Conservation (phyloP, 352 stramenopile genomes). For the Phytophthora multivora region DNA sequence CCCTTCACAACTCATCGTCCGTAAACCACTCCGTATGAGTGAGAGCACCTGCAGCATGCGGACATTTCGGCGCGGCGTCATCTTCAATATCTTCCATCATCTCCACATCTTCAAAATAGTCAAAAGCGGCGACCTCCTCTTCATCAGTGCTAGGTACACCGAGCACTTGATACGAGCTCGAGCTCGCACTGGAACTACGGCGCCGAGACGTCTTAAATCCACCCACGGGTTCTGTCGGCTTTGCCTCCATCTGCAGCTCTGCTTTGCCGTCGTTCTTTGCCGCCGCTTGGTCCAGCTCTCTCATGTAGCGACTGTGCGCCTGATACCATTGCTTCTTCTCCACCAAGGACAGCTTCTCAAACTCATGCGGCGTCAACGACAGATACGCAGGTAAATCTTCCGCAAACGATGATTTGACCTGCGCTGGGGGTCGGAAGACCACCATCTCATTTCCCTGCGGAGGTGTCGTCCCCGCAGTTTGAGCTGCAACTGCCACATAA, state of each 20-base stretch:
- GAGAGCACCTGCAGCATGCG: slow-evolving; percentile 44
- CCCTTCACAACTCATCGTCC: slow-evolving; percentile 34
- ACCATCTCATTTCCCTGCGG: slow-evolving; percentile 44
- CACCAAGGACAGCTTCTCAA: slow-evolving; percentile 43
- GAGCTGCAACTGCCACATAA: slow-evolving; percentile 50
- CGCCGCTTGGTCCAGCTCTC: slow-evolving; percentile 25
- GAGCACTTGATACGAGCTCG: slow-evolving; percentile 42
- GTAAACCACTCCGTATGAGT: slow-evolving; percentile 60
- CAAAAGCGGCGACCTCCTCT: slow-evolving; percentile 23
- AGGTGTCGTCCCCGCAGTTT: slow-evolving; percentile 32
- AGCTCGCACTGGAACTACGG: slow-evolving; percentile 37
- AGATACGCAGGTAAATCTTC: slow-evolving; percentile 49
- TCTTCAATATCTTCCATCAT: slow-evolving; percentile 49
- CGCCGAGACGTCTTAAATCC: slow-evolving; percentile 2
- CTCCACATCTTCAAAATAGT: slow-evolving; percentile 41
- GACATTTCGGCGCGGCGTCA: slow-evolving; percentile 21
- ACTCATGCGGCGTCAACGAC: slow-evolving; percentile 48
- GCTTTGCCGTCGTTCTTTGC: slow-evolving; percentile 8
- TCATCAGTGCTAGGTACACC: slow-evolving; percentile 41
- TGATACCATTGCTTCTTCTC: slow-evolving; percentile 51
- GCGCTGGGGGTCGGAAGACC: slow-evolving; percentile 32
- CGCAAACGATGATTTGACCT: slow-evolving; percentile 7
- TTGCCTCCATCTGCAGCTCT: slow-evolving; percentile 24
- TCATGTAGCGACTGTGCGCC: slow-evolving; percentile 35
- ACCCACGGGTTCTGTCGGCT: slow-evolving; percentile 11